phyloP scores from a whole-genome alignment of 129 eudicot species.

The Deinandra increscens region DNA sequence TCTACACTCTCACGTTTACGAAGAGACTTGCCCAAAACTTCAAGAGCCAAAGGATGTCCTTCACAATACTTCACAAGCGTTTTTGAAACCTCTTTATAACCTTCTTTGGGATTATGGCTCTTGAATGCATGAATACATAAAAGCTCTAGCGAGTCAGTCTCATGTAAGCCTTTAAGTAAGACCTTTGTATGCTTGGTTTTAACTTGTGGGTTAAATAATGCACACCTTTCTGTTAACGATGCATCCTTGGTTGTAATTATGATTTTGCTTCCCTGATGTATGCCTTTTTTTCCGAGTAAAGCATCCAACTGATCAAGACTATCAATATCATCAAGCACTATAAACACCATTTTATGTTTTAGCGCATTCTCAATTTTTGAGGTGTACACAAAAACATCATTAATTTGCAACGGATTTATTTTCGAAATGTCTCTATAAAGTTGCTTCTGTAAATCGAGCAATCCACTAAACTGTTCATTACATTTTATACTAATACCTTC shows the following conservation, averaged over 20 bases:
- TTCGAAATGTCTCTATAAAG: constrained; percentile 15
- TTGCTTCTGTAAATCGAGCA: constrained; percentile 33
- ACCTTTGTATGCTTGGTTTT: background rate
- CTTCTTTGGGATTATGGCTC: background rate
- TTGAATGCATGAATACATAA: constrained; percentile 40
- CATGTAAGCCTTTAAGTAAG: background rate
- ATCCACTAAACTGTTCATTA: constrained; percentile 3
- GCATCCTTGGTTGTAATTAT: constrained; percentile 28
- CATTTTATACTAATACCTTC: constrained; percentile 8
- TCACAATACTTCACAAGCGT: constrained; percentile 10
- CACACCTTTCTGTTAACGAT: background rate
- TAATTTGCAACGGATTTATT: background rate
- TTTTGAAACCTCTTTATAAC: constrained; percentile 20
- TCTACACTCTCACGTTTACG: constrained; percentile 7
- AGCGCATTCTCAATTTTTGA: constrained; percentile 15
- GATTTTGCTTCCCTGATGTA: constrained; percentile 31
- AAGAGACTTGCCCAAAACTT: constrained; percentile 29
- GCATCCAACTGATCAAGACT: constrained; percentile 7
- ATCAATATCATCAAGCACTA: constrained; percentile 31
- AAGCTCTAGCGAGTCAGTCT: constrained; percentile 24
- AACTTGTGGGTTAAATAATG: background rate
- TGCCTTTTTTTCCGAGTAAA: background rate
- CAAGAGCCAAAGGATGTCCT: constrained; percentile 34
- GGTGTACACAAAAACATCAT: constrained; percentile 17
- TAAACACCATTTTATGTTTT: constrained; percentile 8